Base-by-base conservation (phyloP, 805 yeast genomes). In the Myxozyma lipomycoides region DNA sequence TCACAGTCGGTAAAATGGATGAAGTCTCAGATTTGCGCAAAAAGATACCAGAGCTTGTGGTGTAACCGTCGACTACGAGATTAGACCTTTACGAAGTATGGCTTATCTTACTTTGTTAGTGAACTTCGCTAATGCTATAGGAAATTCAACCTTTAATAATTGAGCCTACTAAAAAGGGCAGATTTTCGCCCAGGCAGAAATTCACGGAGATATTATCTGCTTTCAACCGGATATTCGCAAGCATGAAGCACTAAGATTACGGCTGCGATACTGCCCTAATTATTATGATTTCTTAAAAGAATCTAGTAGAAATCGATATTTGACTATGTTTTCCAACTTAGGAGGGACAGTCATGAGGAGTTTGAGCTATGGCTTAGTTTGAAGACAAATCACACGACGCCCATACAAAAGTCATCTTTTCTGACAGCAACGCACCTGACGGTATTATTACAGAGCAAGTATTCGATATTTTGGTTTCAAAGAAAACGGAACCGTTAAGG, bases 381-480 rank as follows among this genome's bases (percentile, higher is more conserved):
- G 3, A 70, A 73, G 43, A 81, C 81, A 38, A 60, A 75, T 1
- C 86, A 83, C 64, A 70, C 73, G 3, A 81, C 78, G 19, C 67
- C 89, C 0, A 67, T 67, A 17, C 76, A 76, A 43, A 77, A 89
- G 38, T 90, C 84, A 1, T 62, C 67, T 4, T 66, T 68, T 38
- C 67, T 91, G 4, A 85, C 79, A 63, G 78, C 84, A 12, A 72
- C 83, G 36, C 77, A 76, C 55, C 83, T 1, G 80, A 79, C 40
- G 85, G 86, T 9, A 76, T 86, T 41, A 74, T 85, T 43, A 85
- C 83, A 58, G 85, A 75, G 58, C 89, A 83, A 55, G 73, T 75
- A 42, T 78, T 75, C 60, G 95, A 85, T 37, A 75, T 89, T 45
- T 73, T 84, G 51, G 77, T 88, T n/a, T 81, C 88, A 2, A 78